Conservation (phyloP, 495 filamentous ascomycete species). For the Elaphomyces granulatus region DNA sequence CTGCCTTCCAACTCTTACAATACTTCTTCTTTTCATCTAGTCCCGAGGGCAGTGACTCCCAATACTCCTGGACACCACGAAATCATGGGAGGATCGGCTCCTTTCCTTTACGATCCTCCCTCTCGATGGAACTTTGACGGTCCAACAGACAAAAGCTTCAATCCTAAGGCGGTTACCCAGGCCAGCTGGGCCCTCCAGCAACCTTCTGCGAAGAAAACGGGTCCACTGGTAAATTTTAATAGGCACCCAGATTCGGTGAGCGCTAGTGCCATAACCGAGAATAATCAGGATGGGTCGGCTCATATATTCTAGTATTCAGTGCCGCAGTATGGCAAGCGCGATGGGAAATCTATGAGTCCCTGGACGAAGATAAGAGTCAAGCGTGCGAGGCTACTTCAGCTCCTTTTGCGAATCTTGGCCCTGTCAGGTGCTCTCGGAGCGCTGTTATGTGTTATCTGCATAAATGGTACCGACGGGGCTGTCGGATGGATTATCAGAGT, state of each 20-base stretch:
- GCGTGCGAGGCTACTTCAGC: slow-evolving; percentile 46
- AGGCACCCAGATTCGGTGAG: slow-evolving; percentile 66
- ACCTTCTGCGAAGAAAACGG: slow-evolving; percentile 48
- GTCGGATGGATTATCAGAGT: slow-evolving; percentile 64
- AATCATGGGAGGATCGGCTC: slow-evolving; percentile 43
- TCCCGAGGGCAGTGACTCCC: too few relatives aligned
- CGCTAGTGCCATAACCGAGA: too few relatives aligned
- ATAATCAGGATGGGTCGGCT: too few relatives aligned
- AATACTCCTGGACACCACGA: too few relatives aligned
- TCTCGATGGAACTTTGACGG: slow-evolving; percentile 34
- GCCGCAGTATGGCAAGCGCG: slow-evolving; percentile 34
- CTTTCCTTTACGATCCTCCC: slow-evolving; percentile 58
- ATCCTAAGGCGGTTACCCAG: slow-evolving; percentile 69
- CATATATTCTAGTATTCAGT: slow-evolving; percentile 6
- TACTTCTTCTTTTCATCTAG: too few relatives aligned
- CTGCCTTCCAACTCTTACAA: slow-evolving; percentile 15
- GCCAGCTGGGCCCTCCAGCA: slow-evolving; percentile 46
- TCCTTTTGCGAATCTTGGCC: slow-evolving; percentile 47
- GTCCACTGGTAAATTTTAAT: slow-evolving; percentile 64
- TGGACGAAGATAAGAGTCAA: slow-evolving; percentile 55
- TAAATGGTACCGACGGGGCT: slow-evolving; percentile 45
- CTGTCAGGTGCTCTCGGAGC: slow-evolving; percentile 55
- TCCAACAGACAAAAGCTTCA: slow-evolving; percentile 46
- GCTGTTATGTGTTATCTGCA: slow-evolving; percentile 56
- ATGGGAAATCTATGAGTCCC: slow-evolving; percentile 49